Evolutionary conservation across 1,284 basidiomycete species (phyloP), one percentile per base, ranked within the genome.

Genomic region (Stygiomarasmius scandens): DNA sequence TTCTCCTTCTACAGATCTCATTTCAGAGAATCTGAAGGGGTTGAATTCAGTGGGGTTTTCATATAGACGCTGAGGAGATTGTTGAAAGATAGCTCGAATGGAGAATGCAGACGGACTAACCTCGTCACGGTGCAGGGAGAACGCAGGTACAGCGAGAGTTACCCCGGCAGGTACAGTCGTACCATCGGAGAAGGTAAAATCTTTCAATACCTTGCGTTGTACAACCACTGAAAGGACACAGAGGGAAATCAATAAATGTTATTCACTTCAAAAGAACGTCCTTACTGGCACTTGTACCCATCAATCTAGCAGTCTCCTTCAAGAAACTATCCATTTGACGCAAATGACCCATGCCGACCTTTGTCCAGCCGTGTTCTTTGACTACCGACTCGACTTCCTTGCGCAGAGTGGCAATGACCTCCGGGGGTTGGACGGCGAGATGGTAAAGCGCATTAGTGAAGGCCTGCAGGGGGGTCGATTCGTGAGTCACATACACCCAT

Each of bases 291-390:
- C 54, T 54, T 14, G 73, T 60, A 1, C 69, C 71, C 27, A 66
- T 66, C 47, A 63, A 44, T 1, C 74, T 63, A 59, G 71, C 64
- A 2, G 65, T 66, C 58, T 76, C 73, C 43, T 69, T 68, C 48
- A 77, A 44, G 60, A 77, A 74, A 55, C 75, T 77, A 56, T 78
- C 76, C 3, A 76, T 49, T 53, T 73, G 72, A 53, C 59, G 61
- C 70, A 77, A 68, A 49, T 71, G 71, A n/a, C 61, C 61, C 58
- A 78, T 62, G 2, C 70, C 68, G 8, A 56, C 59, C 58, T 74
- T 75, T 3, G 71, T 71, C 75, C 76, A 78, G 0, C 76, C 74
- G 9, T 74, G 65, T 34, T 69, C 60, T 3, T 56, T 54, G 4
- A 74, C 56, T 16, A 69, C 56, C 1, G 49, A 25, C 48, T 72